Evolutionary conservation across 495 filamentous ascomycete species (phyloP), one percentile per base, ranked within the genome.

Genomic region (Penicillium cinerascens): DNA sequence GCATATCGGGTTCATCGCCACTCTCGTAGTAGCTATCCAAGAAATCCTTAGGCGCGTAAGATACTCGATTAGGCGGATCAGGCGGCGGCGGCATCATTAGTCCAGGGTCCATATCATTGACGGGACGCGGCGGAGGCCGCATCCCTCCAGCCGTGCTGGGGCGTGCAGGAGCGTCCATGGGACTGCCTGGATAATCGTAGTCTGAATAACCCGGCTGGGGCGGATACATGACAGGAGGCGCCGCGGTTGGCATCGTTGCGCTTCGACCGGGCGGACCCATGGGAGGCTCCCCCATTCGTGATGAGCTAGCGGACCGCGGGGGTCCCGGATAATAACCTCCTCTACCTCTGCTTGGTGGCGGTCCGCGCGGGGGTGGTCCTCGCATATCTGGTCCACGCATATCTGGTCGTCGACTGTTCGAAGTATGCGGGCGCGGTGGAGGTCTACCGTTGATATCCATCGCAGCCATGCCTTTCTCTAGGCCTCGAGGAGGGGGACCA

Each of bases 1-100:
- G 88, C 71, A 85, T 84, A 11, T 91, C 87, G 4, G 66, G 68
- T 23, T 74, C 73, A 36, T 73, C 73, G 1, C 61, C 60, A 5
- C 64, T 50, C 38, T 65, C 68, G 44, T 70, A 76, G 44, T 76
- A 76, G 43, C 64, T 73, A 27, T 76, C 72, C 47, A 75, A 43
- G 35, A 75, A 61, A 2, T 69, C 72, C 21, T 65, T 68, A 7
- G 65, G 59, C 16, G 59, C 60, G 35, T 69, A 66, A 17, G 63
- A 66, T 23, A 64, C 55, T 4, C 63, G 60, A 27, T 54, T 58
- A 15, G 44, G 13, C 1, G 61, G 60, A 47, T 66, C 63, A 11
- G 55, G 37, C 37, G 16, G 16, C 11, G 29, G 51, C 6, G 56
- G 56, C 2, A 61, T 38, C 49, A 56, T 54, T 10, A 63, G 25